Base-by-base conservation (phyloP, 805 yeast genomes). In the Brettanomyces sp. region DNA sequence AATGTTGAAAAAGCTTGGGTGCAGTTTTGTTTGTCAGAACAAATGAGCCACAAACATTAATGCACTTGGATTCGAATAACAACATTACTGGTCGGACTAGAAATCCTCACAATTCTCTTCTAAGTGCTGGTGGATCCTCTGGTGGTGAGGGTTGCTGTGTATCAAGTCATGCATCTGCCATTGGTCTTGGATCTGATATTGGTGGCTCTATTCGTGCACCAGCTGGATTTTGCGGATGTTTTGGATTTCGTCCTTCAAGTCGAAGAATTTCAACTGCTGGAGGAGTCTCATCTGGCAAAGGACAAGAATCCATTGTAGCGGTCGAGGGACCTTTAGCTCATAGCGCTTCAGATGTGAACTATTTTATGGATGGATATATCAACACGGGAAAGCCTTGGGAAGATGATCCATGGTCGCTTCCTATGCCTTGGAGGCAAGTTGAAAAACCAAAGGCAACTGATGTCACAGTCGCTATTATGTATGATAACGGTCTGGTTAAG, bases 161-260 rank as follows among this genome's bases (percentile, higher is more conserved):
- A 44, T 77, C 75, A 2, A 70, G 76, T 58, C 74, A 71, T 45
- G 86, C 78, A 5, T 76, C 85, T 18, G 74, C 79, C 1, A 51
- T 82, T 39, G 90, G 57, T 45, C 48, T 55, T 36, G 87, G 87
- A 38, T 75, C 84, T 25, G 88, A 82, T 57, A 81, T 82, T 50
- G 88, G 88, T 48, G 88, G 88, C 1, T 76, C 82, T 12, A 77
- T 82, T 47, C 69, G 88, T 49, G 74, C 71, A 7, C 88, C 88
- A 3, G 81, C 85, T 34, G 85, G 85, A 0, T 80, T 74, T 56
- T 68, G 75, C 41, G 84, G 84, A 36, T 56, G 72, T 41, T 77
- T 67, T 55, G 87, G 86, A n/a, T 60, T 82, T 48, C 74, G 83
- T 54, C 85, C 85, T 30, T 67, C 82, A 5, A 66, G 79, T 3